Conservation (phyloP, 1,139 yeast species). For the Magnusiomyces clavatus region DNA sequence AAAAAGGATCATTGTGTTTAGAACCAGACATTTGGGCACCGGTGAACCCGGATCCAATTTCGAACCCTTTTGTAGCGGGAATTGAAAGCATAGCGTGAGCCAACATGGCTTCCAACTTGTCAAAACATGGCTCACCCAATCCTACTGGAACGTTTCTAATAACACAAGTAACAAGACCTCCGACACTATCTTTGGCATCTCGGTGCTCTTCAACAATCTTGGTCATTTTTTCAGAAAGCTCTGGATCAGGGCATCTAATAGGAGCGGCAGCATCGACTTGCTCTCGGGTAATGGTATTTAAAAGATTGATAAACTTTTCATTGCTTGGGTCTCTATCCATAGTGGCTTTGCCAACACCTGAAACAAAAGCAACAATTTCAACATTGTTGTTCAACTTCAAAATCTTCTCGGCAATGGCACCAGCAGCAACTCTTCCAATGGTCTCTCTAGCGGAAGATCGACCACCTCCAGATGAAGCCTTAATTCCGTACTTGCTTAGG, state of each 20-base stretch:
- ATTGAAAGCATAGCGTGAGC: conserved; percentile 98
- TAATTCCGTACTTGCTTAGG: conserved; percentile 79
- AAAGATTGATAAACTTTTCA: conserved; percentile 53
- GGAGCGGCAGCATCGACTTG: conserved; percentile 84
- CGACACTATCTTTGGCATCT: conserved; percentile 86
- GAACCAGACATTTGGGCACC: conserved; percentile 92
- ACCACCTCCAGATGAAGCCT: conserved; percentile 96
- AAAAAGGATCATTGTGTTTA: conserved; percentile 74
- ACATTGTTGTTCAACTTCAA: conserved; percentile 68
- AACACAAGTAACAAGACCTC: conserved; percentile 97
- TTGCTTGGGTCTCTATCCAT: conserved; percentile 68
- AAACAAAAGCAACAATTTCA: conserved; percentile 94
- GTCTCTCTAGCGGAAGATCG: conserved; percentile 96
- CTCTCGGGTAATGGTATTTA: conserved; percentile 77
- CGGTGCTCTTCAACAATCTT: conserved; percentile 80
- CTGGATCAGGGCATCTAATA: conserved; percentile 83
- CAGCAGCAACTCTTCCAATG: conserved; percentile 97
- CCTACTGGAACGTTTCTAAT: conserved; percentile 90
- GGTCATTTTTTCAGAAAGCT: conserved; percentile 70
- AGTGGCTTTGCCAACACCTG: conserved; percentile 74
- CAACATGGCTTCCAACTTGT: conserved; percentile 84
- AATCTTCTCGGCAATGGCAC: conserved; percentile 94
- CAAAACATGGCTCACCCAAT: conserved; percentile 95
- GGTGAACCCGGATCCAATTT: conserved; percentile 89
- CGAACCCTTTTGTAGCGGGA: conserved; percentile 97